These are phyloP conservation scores for Pichia sp. DNA, from an alignment of 1,139 yeast genomes.

Conservation along the genomic window DNA sequence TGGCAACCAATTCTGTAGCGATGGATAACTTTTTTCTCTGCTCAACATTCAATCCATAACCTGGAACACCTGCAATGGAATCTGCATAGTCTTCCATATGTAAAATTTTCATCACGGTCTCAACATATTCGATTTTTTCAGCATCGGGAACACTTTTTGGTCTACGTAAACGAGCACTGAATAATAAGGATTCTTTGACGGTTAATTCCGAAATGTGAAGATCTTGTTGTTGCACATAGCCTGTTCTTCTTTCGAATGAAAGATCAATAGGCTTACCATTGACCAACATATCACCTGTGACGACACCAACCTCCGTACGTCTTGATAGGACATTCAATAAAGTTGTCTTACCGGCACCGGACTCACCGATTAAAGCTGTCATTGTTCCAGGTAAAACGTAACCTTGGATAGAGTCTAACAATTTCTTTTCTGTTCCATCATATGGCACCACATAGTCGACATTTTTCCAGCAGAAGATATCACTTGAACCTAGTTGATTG, in stretches of 20 bases:
- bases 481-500: constrained; percentile 26
- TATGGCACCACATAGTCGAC: constrained; percentile 36
- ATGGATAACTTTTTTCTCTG: constrained; percentile 38
- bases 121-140: constrained; percentile 47
- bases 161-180: constrained; percentile 51
- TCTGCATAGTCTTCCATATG: constrained; percentile 51
- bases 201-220: constrained; percentile 47
- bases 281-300: constrained; percentile 51
- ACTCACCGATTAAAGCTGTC: constrained; percentile 63
- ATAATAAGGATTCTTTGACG: constrained; percentile 48
- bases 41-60: constrained; percentile 54
- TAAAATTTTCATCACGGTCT: constrained; percentile 43
- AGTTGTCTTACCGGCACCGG: constrained; percentile 70
- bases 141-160: constrained; percentile 40
- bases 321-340: constrained; percentile 53
- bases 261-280: constrained; percentile 41
- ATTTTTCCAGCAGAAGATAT: constrained; percentile 46
- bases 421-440: constrained; percentile 36
- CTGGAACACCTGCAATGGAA: constrained; percentile 50
- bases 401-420: constrained; percentile 51
- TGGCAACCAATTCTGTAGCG: constrained; percentile 51
- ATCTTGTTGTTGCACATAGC: constrained; percentile 58
- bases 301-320: constrained; percentile 45
- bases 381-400: constrained; percentile 53
- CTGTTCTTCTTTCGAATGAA: constrained; percentile 49